Conservation (phyloP, 1,284 basidiomycete genomes). For the Thelephora terrestris region DNA sequence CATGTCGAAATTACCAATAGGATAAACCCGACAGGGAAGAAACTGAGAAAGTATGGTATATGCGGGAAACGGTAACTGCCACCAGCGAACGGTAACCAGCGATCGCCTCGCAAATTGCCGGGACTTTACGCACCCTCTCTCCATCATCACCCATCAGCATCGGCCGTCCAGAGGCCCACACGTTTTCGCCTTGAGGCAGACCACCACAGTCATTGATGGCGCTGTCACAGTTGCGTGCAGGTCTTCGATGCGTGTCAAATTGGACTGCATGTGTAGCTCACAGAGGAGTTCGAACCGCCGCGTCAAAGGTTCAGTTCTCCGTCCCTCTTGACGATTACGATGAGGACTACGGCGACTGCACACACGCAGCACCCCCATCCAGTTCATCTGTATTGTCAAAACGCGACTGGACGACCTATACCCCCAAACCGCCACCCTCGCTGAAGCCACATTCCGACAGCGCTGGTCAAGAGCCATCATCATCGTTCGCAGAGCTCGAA, state of each 20-base stretch:
- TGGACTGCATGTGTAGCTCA: neutral
- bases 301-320: neutral
- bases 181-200: too few relatives aligned
- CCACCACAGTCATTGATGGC: too few relatives aligned
- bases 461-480: neutral
- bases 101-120: neutral
- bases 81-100: neutral
- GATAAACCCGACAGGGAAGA: conserved; percentile 13
- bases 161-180: too few relatives aligned
- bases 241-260: neutral
- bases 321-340: neutral
- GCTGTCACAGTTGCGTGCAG: neutral
- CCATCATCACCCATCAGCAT: neutral
- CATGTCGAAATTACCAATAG: conserved; percentile 35
- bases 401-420: neutral
- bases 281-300: neutral
- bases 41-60: conserved; percentile 8
- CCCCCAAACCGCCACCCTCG: neutral
- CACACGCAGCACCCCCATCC: neutral
- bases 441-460: neutral
- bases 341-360: neutral
- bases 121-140: neutral
- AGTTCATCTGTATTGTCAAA: neutral
- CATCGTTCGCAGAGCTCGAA: neutral
- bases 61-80: conserved; percentile 1